Conservation (phyloP, 192 early-diverging fungal genomes). For the Linderina pennispora region DNA sequence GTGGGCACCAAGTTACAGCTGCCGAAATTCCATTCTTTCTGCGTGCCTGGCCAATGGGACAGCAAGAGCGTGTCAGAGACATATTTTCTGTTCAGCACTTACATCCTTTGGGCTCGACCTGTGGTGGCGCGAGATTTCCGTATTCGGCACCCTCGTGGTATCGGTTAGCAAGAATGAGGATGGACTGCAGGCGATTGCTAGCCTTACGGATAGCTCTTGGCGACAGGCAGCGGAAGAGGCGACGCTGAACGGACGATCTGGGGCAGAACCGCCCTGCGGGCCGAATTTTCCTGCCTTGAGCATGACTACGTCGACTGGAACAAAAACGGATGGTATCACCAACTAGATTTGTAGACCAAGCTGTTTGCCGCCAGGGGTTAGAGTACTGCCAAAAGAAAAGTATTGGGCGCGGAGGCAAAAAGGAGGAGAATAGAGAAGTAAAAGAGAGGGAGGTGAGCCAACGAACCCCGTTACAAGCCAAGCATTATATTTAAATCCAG, state of each 20-base stretch:
- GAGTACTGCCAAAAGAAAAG: background rate
- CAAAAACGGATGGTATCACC: too few relatives aligned
- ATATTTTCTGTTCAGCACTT: too few relatives aligned
- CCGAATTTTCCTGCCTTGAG: conserved; percentile 28
- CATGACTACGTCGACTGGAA: too few relatives aligned
- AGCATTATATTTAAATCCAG: too few relatives aligned
- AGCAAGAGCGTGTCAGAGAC: too few relatives aligned
- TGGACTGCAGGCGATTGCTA: conserved; percentile 5
- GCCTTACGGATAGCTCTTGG: conserved; percentile 5
- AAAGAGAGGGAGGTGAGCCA: background rate
- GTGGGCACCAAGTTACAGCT: too few relatives aligned
- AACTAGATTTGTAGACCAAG: background rate
- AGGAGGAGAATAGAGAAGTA: background rate
- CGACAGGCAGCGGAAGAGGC: conserved; percentile 7
- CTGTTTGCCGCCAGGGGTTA: background rate
- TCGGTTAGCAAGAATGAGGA: conserved; percentile 8
- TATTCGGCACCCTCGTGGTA: conserved; percentile 40
- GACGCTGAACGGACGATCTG: conserved; percentile 1
- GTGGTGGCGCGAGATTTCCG: conserved; percentile 24
- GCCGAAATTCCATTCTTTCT: too few relatives aligned
- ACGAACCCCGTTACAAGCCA: too few relatives aligned
- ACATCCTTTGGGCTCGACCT: conserved; percentile 16
- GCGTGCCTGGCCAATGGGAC: too few relatives aligned
- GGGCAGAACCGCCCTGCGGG: conserved; percentile 20
- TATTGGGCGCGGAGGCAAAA: background rate